A percentile compares a stretch with the other conserved stretches of the same genome.
Evolutionary conservation across 169 alveolate species (phyloP).

Genomic region (Eimeria maxima): DNA sequence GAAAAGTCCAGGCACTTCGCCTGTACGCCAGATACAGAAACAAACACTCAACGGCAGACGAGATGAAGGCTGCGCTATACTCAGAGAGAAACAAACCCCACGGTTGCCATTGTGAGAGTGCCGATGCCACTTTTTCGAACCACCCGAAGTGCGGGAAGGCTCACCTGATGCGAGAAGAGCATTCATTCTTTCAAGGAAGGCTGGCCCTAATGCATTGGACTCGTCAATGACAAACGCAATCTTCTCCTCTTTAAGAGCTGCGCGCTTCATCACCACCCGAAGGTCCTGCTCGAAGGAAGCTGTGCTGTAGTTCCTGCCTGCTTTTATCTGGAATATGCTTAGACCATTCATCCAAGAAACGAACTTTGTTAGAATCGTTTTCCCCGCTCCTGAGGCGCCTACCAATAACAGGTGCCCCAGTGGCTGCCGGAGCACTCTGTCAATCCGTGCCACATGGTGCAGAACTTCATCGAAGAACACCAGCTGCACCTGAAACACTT

Average conservation of each 20-base stretch:
- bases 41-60: neutral
- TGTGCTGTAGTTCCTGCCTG: slow-evolving; percentile 97
- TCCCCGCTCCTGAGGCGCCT: slow-evolving; percentile 99
- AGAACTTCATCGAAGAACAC: slow-evolving; percentile 97
- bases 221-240: slow-evolving; percentile 99
- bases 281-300: slow-evolving; percentile 97
- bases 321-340: slow-evolving; percentile 97
- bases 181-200: slow-evolving; percentile 99
- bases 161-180: slow-evolving; percentile 97
- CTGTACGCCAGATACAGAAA: slow-evolving; percentile 85
- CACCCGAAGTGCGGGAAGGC: neutral
- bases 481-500: slow-evolving; percentile 96
- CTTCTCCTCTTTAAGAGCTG: slow-evolving; percentile 98
- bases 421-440: slow-evolving; percentile 98
- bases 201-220: slow-evolving; percentile 98
- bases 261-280: slow-evolving; percentile 97
- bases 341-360: slow-evolving; percentile 98
- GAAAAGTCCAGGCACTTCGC: slow-evolving; percentile 99
- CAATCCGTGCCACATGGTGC: slow-evolving; percentile 98
- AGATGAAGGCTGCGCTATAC: neutral
- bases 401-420: slow-evolving; percentile 96
- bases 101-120: neutral
- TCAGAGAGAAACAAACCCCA: neutral
- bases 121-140: neutral
- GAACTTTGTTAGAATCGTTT: slow-evolving; percentile 97